A percentile compares a stretch with the other conserved stretches of the same genome.
These are phyloP conservation scores for Potentilla sterilis DNA, from an alignment of 306 rosid species.

Conservation along the genomic window DNA sequence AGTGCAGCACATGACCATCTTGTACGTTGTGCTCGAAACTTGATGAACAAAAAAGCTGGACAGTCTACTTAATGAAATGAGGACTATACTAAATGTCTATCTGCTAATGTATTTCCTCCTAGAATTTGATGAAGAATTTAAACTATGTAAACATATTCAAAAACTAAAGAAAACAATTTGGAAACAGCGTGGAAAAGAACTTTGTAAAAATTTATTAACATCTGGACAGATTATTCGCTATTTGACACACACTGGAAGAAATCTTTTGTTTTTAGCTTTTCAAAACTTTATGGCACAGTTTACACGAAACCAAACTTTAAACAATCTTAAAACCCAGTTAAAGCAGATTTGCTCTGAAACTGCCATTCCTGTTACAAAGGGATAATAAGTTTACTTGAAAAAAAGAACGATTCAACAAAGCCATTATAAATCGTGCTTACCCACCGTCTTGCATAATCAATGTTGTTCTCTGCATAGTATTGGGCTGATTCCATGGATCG, in stretches of 20 bases:
- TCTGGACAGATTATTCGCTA: neutral
- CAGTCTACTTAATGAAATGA: no score
- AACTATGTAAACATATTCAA: no score
- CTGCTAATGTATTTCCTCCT: no score
- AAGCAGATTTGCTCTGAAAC: neutral
- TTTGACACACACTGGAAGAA: neutral
- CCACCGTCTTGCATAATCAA: slow-evolving; percentile 96
- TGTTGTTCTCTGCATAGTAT: slow-evolving; percentile 67
- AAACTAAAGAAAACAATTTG: no score
- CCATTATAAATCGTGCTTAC: slow-evolving; percentile 70
- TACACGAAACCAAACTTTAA: neutral
- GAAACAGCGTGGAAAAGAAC: no score
- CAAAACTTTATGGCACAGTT: neutral
- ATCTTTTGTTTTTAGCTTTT: neutral
- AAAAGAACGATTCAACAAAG: slow-evolving; percentile 35
- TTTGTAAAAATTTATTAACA: no score
- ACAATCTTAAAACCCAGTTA: neutral
- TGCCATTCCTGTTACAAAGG: slow-evolving; percentile 10
- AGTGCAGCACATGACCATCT: no score
- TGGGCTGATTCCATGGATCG: slow-evolving; percentile 90
- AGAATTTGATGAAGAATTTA: no score
- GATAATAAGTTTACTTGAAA: slow-evolving; percentile 13
- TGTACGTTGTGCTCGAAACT: no score
- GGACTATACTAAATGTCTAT: no score
- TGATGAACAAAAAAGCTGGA: no score